Conservation (phyloP, 306 rosid species). For the Potentilla sterilis region DNA sequence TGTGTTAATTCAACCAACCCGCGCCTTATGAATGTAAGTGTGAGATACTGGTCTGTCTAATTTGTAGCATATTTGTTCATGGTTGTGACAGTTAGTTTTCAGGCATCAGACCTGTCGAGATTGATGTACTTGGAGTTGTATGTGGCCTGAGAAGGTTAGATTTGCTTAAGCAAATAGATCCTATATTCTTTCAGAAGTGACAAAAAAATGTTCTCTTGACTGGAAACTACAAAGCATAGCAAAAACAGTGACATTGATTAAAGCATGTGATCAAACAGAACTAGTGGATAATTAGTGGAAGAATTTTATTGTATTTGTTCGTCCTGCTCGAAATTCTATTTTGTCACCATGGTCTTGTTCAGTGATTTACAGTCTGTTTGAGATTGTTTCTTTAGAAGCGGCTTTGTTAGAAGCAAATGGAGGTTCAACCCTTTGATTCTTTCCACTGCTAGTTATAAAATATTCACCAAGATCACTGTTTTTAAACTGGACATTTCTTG, state of each 20-base stretch:
- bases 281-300: too few species aligned
- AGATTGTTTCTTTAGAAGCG: too few species aligned
- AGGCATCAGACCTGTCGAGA: slow-evolving; percentile 2
- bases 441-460: too few species aligned
- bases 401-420: too few species aligned
- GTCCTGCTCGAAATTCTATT: neutral
- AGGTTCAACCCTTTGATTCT: too few species aligned
- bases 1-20: slow-evolving; percentile 32
- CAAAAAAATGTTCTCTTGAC: neutral
- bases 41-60: slow-evolving; percentile 16
- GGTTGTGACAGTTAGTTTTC: neutral
- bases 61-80: slow-evolving; percentile 46
- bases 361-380: too few species aligned
- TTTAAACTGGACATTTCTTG: too few species aligned
- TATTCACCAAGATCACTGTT: too few species aligned
- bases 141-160: slow-evolving; percentile 7
- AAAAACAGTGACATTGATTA: neutral
- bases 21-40: slow-evolving; percentile 17
- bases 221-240: neutral
- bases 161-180: neutral
- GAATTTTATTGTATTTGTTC: neutral
- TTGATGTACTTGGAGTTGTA: slow-evolving; percentile 14
- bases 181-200: neutral
- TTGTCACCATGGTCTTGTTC: too few species aligned
- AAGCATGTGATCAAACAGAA: neutral